Base-by-base conservation (phyloP, 2,329 filamentous ascomycete genomes). In the Oidium heveae region DNA sequence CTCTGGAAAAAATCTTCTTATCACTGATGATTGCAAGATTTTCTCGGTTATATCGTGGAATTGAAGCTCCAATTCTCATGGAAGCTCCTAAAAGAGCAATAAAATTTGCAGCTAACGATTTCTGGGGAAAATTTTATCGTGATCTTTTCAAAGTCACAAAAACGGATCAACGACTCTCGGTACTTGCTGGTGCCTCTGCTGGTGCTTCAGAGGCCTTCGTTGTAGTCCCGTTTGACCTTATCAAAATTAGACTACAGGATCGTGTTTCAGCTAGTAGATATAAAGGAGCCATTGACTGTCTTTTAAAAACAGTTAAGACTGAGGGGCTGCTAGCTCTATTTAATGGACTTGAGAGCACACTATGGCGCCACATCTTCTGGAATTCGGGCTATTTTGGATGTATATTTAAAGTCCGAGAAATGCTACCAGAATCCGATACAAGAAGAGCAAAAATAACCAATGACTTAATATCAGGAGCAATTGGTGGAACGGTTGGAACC, bases 41-140 rank as follows among this genome's bases (percentile, higher is more conserved):
- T 69, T 91, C 86, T 58, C 80, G 89, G 61, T 75, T 98, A 57
- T 98, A 98, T 74, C 86, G 91, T 61, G 91, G 91, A 65, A 98
- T 98, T 69, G 80, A 77, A 47, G 89, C 91, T 28, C 91, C 91
- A 53, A 96, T 98, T 65, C 76, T 96, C 61, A 98, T 98, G 89
- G 89, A 96, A 70, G 88, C 88, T 55, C 82, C 85, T 69, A 94
- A 94, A 78, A 80, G 87, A 71, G 89, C 89, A 46, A 96, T 86
- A 72, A 98, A 98, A 70, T 98, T 98, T 70, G 89, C 91, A 50
- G 91, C 91, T 70, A 98, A 98, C 71, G 91, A 98, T 68, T 86
- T 89, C 68, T 98, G 91, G 91, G 91, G 91, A 64, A 80, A 87
- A 70, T 77, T 95, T 70, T 98, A 94, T 74, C 84, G 87, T 66